Evolutionary conservation across 192 early-diverging fungal species (phyloP).

Genomic region (Rhizoclosmatium sp.): DNA sequence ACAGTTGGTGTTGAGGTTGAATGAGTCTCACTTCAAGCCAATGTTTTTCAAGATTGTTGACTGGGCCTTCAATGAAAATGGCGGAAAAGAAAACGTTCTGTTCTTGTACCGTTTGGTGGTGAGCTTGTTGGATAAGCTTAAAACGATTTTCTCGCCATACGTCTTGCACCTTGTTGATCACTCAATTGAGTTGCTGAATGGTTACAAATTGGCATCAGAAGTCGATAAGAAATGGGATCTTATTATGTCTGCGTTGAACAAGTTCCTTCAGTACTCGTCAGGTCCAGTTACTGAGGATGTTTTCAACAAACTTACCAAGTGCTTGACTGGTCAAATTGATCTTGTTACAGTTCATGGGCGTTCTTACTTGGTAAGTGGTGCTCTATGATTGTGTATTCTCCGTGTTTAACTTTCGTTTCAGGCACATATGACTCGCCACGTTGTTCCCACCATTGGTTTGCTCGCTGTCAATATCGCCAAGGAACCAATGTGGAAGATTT

Average conservation of each 20-base stretch:
- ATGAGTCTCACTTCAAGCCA: conserved; percentile 94
- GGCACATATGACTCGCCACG: conserved; percentile 51
- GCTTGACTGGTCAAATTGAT: conserved; percentile 79
- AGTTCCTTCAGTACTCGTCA: conserved; percentile 33
- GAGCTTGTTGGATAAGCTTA: conserved; percentile 46
- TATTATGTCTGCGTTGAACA: conserved; percentile 7
- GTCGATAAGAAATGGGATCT: conserved; percentile 26
- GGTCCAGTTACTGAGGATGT: conserved; percentile 76
- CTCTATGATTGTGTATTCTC: neutral
- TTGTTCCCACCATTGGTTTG: conserved; percentile 78
- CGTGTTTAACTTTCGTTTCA: conserved; percentile 43
- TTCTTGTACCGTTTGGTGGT: conserved; percentile 38
- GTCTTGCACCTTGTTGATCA: conserved; percentile 22
- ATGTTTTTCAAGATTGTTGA: conserved; percentile 86
- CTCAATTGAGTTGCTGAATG: conserved; percentile 12
- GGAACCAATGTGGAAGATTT: conserved; percentile 85
- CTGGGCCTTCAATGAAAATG: conserved; percentile 64
- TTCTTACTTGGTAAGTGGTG: conserved; percentile 37
- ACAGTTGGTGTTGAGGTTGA: conserved; percentile 87
- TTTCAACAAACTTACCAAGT: conserved; percentile 77
- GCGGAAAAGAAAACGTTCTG: conserved; percentile 31
- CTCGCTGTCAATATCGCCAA: conserved; percentile 79
- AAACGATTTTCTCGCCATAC: conserved; percentile 44
- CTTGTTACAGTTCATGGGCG: conserved; percentile 54
- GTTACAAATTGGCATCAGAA: neutral